phyloP scores from a whole-genome alignment of 495 filamentous ascomycete species.

The Terfezia boudieri region DNA sequence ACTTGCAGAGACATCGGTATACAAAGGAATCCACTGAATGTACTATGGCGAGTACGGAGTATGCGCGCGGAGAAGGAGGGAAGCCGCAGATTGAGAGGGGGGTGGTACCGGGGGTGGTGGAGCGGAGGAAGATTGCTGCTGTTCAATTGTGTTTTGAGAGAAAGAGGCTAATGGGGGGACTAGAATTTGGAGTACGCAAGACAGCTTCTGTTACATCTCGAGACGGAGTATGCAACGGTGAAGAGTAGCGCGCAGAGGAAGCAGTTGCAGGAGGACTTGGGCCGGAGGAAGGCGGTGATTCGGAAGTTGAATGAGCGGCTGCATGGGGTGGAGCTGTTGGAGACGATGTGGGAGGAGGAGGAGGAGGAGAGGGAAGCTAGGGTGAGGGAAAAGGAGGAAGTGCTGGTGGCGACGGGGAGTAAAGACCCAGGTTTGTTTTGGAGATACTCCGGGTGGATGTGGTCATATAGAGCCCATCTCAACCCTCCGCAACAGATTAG shows the following conservation, averaged over 20 bases:
- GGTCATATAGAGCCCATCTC: not conserved
- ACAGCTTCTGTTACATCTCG: not conserved
- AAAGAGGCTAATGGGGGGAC: not conserved
- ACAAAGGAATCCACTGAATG: too few relatives aligned
- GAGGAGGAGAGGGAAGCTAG: not conserved
- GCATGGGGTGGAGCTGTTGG: not conserved
- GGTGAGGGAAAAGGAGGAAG: not conserved
- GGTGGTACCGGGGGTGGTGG: not conserved
- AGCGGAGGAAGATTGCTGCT: not conserved
- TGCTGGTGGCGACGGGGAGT: not conserved
- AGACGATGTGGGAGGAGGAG: not conserved
- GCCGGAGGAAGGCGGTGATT: not conserved
- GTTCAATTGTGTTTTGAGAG: not conserved
- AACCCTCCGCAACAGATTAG: not conserved
- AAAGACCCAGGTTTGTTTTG: not conserved
- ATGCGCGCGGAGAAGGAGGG: too few relatives aligned
- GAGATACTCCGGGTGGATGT: not conserved
- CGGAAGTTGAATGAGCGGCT: not conserved
- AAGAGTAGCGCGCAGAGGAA: not conserved
- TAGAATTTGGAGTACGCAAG: not conserved
- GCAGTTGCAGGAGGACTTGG: not conserved
- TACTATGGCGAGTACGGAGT: not conserved
- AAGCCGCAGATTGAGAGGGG: not conserved
- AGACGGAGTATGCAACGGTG: not conserved
- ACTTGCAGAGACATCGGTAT: too few relatives aligned